Base-by-base conservation (phyloP, 192 early-diverging fungal species). In the Geranomyces michiganensis region DNA sequence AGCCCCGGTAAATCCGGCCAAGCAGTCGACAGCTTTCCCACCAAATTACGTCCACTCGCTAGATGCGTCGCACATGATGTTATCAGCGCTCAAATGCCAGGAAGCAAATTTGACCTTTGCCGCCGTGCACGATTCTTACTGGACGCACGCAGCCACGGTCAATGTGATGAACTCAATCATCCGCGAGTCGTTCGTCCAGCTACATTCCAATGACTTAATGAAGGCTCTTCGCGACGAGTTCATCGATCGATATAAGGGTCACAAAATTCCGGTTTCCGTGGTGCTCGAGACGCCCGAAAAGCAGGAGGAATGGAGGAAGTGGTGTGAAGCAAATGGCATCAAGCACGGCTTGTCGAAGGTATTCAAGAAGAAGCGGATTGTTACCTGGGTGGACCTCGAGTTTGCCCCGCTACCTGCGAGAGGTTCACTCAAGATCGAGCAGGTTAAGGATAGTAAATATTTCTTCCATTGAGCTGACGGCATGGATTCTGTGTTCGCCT, bases 31-130 rank as follows among this genome's bases (percentile, higher is more conserved):
- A 1, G 96, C 96, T 1, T 99, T 99, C 84, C 96, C 96, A 44
- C 96, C 96, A 29, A 99, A 99, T 84, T 99, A 93, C 83, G 93
- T 99, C 75, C 96, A 99, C 79, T 96, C 94, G 4, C 83, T 99
- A 27, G 96, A 99, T 78, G 96, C 96, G 0, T 89, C 94, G 24
- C 96, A 99, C 73, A 99, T 99, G 96, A 84, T 96, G 68, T 86
- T 97, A 78, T 93, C 94, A 19, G 94, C 96, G 29, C 83, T 94
- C 30, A 87, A 86, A 65, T 97, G 95, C 83, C 86, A 93, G 49
- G 75, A 82, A 43, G 85, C 83, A 21, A 90, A 88, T 3, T 75
- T 99, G 65, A 83, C 89, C 12, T 99, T 97, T 86, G 94, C 96
- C 0, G 89, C 95, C 5, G 96, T 99, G 19, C 96, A 99, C 79